A percentile compares a stretch with the other conserved stretches of the same genome.
These are phyloP conservation scores for Pichia rugopelliculosa DNA, from an alignment of 805 yeast genomes.

Conservation along the genomic window DNA sequence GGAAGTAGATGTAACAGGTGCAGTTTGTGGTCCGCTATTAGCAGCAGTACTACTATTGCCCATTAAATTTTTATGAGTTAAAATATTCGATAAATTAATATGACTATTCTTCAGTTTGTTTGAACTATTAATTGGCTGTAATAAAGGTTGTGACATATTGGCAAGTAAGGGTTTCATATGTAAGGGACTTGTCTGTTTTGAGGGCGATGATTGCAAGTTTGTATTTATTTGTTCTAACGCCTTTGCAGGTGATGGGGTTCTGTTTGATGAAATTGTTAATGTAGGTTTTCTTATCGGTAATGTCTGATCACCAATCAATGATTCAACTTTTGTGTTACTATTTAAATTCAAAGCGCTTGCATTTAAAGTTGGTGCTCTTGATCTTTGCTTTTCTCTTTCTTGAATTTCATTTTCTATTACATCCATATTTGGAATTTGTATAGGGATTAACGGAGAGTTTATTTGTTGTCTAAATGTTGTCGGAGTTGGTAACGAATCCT, in stretches of 20 bases:
- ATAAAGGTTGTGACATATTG: conserved; percentile 34
- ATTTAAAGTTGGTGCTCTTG: conserved; percentile 25
- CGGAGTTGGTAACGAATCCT: neutral
- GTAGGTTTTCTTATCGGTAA: conserved; percentile 28
- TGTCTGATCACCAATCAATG: conserved; percentile 11
- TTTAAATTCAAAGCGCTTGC: neutral
- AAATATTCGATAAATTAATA: neutral
- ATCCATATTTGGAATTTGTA: conserved; percentile 67
- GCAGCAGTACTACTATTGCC: neutral
- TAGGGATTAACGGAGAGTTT: conserved; percentile 48
- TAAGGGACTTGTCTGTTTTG: conserved; percentile 28
- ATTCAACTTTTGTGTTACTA: conserved; percentile 1
- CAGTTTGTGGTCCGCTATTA: conserved; percentile 25
- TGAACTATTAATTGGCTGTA: conserved; percentile 46
- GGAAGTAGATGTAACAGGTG: conserved; percentile 18
- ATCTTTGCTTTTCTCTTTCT: conserved; percentile 18
- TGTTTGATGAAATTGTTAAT: conserved; percentile 27
- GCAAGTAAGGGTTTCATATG: conserved; percentile 46
- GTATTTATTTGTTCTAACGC: conserved; percentile 16
- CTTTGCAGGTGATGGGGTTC: conserved; percentile 44
- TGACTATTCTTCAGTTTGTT: conserved; percentile 2
- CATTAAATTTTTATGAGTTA: neutral
- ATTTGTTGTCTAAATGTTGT: conserved; percentile 3
- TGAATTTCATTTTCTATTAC: conserved; percentile 7
- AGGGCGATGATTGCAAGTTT: conserved; percentile 21